phyloP scores from a whole-genome alignment of 2,329 filamentous ascomycete species.

The Fusarium tjaetaba region DNA sequence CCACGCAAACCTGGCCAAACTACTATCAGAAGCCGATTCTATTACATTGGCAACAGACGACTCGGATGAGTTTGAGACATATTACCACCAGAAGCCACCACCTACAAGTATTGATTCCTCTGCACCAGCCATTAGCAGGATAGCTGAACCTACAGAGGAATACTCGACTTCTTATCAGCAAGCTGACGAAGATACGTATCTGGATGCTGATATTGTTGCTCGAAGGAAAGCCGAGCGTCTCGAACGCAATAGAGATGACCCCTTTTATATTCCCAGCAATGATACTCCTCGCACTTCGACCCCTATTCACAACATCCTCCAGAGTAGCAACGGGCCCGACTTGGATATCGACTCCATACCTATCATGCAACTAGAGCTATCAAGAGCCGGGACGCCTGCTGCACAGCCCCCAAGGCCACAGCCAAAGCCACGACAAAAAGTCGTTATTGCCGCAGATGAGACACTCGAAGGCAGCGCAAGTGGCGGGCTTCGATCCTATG shows the following conservation, averaged over 20 bases:
- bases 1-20: slow-evolving; percentile 74
- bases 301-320: slow-evolving; percentile 80
- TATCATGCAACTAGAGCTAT: slow-evolving; percentile 90
- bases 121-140: slow-evolving; percentile 63
- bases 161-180: slow-evolving; percentile 66
- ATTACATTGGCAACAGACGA: slow-evolving; percentile 61
- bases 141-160: slow-evolving; percentile 63
- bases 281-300: slow-evolving; percentile 73
- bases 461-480: slow-evolving; percentile 67
- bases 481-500: slow-evolving; percentile 59
- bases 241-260: slow-evolving; percentile 90
- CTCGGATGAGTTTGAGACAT: slow-evolving; percentile 73
- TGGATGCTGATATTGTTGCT: slow-evolving; percentile 78
- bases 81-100: slow-evolving; percentile 68
- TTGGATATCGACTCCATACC: slow-evolving; percentile 95
- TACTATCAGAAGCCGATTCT: slow-evolving; percentile 70
- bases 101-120: slow-evolving; percentile 62
- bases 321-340: slow-evolving; percentile 77
- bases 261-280: slow-evolving; percentile 83
- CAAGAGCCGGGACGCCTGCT: slow-evolving; percentile 55
- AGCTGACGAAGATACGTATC: slow-evolving; percentile 69
- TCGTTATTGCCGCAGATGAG: slow-evolving; percentile 79
- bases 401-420: slow-evolving; percentile 48
- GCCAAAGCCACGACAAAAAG: slow-evolving; percentile 63
- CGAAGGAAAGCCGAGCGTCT: slow-evolving; percentile 78